phyloP scores from a whole-genome alignment of 129 eudicot species.

The Artemisia argyi region DNA sequence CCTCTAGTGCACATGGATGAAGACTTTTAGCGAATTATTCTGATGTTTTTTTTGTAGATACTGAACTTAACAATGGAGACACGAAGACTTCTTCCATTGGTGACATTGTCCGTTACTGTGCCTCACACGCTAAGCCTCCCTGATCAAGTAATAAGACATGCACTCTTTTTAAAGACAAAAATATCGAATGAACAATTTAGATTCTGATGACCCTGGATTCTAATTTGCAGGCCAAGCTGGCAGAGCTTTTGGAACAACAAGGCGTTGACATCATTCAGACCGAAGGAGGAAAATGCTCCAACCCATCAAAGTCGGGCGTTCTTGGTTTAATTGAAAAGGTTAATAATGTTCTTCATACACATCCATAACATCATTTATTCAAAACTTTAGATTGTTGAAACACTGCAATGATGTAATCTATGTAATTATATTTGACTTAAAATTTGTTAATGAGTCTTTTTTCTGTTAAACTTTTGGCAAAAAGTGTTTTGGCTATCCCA shows the following conservation, averaged over 20 bases:
- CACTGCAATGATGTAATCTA: no score
- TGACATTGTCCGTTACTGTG: constrained; percentile 82
- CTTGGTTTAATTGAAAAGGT: constrained; percentile 97
- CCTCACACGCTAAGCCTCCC: constrained; percentile 94
- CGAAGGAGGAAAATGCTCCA: constrained; percentile 94
- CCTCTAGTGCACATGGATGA: no score
- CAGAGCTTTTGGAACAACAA: constrained; percentile 81
- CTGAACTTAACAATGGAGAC: constrained; percentile 70
- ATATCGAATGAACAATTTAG: background rate
- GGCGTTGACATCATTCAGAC: constrained; percentile 93
- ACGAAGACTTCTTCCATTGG: constrained; percentile 63
- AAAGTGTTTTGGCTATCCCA: no score
- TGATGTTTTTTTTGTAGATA: constrained; percentile 45
- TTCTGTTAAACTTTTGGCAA: background rate
- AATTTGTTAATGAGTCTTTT: background rate
- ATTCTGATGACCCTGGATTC: background rate
- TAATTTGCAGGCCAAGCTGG: constrained; percentile 60
- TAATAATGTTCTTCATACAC: background rate
- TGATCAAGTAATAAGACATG: constrained; percentile 76
- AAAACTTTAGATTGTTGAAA: background rate
- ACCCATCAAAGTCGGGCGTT: constrained; percentile 80
- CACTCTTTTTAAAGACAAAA: background rate
- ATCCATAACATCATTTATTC: no score
- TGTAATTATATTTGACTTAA: background rate
- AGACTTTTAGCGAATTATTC: no score